Base-by-base conservation (phyloP, 1,284 basidiomycete genomes). In the Leccinum griseonigrum region DNA sequence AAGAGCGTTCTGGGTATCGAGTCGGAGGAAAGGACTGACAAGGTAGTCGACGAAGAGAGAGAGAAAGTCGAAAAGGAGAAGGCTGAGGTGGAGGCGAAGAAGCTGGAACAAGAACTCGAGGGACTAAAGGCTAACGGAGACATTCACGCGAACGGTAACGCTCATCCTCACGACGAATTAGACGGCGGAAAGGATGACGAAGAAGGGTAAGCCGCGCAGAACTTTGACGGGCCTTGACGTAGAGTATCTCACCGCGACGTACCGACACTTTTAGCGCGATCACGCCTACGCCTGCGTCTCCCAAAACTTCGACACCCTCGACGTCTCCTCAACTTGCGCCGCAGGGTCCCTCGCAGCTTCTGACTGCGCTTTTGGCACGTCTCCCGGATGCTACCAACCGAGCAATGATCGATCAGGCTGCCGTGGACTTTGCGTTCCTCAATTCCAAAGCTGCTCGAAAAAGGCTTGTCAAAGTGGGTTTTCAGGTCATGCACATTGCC, bases 401-500 rank as follows among this genome's bases (percentile, higher is more conserved):
- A n/a, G 85, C 87, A 4, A 78, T 95, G 69, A 93, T 99, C 60
- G 97, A 99, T 73, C 93, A 96, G 74, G 90, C 92, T 18, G 95
- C 96, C 0, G 87, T 98, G 40, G 97, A 99, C 66, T 98, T 99
- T 75, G 94, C 95, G 0, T 95, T 96, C 71, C 79, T 98, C 62
- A 98, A 98, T 73, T 96, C 94, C 51, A 98, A 98, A 75, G 94
- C 95, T 11, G 93, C 95, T 2, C 82, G 97, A 64, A 96, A 95
- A 71, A 82, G 96, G 56, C 82, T 98, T 29, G 83, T 94, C 67
- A 95, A 89, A 82, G 94, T 93, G 66, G 31, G 79, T 69, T 34
- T n/a, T 22, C 55, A 32, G 56, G 55, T 28, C n/a, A 14, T 57
- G 43, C 5, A 55, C 40, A 29, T 52, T 54, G 57, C 46, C 40